Evolutionary conservation across 2,329 filamentous ascomycete genomes (phyloP).

Genomic region (Cladosporium sp.): DNA sequence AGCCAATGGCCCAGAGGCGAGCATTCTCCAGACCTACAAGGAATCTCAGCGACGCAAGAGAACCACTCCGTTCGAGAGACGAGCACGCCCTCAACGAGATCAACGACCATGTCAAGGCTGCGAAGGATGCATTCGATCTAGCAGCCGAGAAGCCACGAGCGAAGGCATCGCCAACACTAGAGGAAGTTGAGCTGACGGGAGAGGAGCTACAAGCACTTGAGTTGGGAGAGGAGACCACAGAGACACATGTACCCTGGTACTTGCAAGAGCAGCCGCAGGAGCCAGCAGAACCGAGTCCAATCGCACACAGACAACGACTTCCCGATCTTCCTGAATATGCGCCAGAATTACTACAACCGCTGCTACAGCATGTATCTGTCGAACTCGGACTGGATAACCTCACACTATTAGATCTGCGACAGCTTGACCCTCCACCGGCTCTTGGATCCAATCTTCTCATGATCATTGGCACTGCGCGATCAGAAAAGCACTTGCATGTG

Average conservation of each 20-base stretch:
- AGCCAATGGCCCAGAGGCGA: slow-evolving; percentile 17
- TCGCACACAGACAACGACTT: slow-evolving; percentile 53
- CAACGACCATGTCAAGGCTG: slow-evolving; percentile 14
- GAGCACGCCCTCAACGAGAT: slow-evolving; percentile 22
- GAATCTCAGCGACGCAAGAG: slow-evolving; percentile 19
- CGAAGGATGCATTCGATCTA: slow-evolving; percentile 1
- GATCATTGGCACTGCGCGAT: slow-evolving; percentile 86
- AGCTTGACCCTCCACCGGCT: slow-evolving; percentile 79
- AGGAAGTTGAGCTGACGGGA: background rate
- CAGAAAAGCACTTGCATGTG: slow-evolving; percentile 88
- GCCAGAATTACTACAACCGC: slow-evolving; percentile 65
- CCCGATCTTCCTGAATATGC: slow-evolving; percentile 64
- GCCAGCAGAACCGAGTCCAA: slow-evolving; percentile 37
- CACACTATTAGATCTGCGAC: slow-evolving; percentile 73
- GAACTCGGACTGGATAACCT: slow-evolving; percentile 84
- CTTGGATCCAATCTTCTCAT: slow-evolving; percentile 86
- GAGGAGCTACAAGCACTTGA: background rate
- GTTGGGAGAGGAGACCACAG: slow-evolving; percentile 1
- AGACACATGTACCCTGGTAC: slow-evolving; percentile 68
- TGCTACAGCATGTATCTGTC: slow-evolving; percentile 75
- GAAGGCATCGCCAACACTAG: background rate
- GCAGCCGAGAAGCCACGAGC: background rate
- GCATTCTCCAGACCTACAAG: slow-evolving; percentile 18
- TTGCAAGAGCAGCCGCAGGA: slow-evolving; percentile 51
- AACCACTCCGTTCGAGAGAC: slow-evolving; percentile 17